phyloP scores from a whole-genome alignment of 2,329 filamentous ascomycete species.

The Alternaria metachromatica region DNA sequence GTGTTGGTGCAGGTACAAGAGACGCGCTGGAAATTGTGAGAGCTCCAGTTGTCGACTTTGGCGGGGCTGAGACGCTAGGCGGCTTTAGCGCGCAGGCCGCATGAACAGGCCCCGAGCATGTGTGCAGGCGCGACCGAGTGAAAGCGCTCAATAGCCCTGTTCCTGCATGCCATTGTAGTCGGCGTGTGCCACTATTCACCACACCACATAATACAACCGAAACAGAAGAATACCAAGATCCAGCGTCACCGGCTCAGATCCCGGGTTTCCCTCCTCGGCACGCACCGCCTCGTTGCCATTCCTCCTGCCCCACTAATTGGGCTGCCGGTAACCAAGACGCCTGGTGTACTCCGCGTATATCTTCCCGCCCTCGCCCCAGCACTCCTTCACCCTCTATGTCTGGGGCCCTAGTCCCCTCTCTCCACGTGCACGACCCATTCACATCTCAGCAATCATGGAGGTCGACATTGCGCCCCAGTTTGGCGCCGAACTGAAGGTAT shows the following conservation, averaged over 20 bases:
- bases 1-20: background rate
- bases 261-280: slow-evolving; percentile 32
- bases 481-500: slow-evolving; percentile 91
- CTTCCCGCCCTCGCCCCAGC: slow-evolving; percentile 24
- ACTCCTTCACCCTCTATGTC: slow-evolving; percentile 32
- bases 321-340: slow-evolving; percentile 21
- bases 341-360: slow-evolving; percentile 30
- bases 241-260: slow-evolving; percentile 23
- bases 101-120: slow-evolving; percentile 22
- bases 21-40: slow-evolving; percentile 17
- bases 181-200: background rate
- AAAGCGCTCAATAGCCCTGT: slow-evolving; percentile 14
- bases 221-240: background rate
- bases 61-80: slow-evolving; percentile 37
- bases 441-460: slow-evolving; percentile 66
- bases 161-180: background rate
- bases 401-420: slow-evolving; percentile 29
- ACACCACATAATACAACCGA: background rate
- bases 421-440: slow-evolving; percentile 23
- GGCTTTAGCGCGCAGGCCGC: slow-evolving; percentile 26
- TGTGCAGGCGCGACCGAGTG: slow-evolving; percentile 12
- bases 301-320: slow-evolving; percentile 40
- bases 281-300: slow-evolving; percentile 33
- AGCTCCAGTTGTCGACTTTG: slow-evolving; percentile 30
- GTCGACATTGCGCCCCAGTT: slow-evolving; percentile 85